phyloP scores from a whole-genome alignment of 2,329 filamentous ascomycete genomes.

The Fusarium denticulatum region DNA sequence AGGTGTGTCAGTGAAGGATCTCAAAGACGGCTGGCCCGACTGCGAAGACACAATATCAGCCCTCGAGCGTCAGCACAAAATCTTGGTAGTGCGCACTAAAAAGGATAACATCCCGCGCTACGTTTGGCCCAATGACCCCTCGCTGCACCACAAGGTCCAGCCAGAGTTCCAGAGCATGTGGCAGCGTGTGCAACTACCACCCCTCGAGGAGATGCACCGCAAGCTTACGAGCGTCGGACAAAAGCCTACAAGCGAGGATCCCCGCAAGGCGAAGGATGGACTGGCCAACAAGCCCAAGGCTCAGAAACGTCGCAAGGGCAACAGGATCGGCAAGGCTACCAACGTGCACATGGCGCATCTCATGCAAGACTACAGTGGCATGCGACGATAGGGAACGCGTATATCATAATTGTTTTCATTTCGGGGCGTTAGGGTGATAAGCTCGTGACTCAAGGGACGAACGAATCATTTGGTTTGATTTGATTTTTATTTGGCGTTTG shows the following conservation, averaged over 20 bases:
- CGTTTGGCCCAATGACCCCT: constrained; percentile 89
- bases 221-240: constrained; percentile 81
- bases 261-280: constrained; percentile 56
- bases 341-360: constrained; percentile 88
- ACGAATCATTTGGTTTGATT: background rate
- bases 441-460: background rate
- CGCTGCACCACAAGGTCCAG: constrained; percentile 79
- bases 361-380: constrained; percentile 74
- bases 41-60: constrained; percentile 81
- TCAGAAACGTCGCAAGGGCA: constrained; percentile 73
- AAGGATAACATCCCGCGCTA: constrained; percentile 89
- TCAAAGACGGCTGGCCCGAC: constrained; percentile 95
- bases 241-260: constrained; percentile 86
- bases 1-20: constrained; percentile 84
- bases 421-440: constrained; percentile 22
- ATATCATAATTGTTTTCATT: constrained; percentile 12
- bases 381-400: constrained; percentile 51
- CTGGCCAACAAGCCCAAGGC: constrained; percentile 71
- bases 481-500: constrained; percentile 16
- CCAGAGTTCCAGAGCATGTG: constrained; percentile 85
- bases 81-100: constrained; percentile 88
- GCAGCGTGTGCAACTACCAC: constrained; percentile 81
- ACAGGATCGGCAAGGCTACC: constrained; percentile 81
- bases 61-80: constrained; percentile 80
- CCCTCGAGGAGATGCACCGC: constrained; percentile 78